Base-by-base conservation (phyloP, 345 rosid genomes). In the Salix koriyanagi region DNA sequence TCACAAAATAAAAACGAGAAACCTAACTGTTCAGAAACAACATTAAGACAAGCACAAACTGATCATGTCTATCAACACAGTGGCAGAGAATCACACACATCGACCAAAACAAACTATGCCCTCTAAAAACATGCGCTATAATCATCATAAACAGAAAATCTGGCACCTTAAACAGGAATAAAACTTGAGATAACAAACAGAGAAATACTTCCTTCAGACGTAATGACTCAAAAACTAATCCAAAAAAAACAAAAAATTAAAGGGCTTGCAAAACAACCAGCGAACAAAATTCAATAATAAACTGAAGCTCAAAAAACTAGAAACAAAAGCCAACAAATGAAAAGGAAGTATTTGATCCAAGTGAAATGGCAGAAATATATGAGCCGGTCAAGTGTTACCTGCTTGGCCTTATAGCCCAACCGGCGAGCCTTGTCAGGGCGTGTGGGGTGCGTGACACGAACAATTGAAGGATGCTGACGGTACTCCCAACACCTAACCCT, bases 401-500 rank as follows among this genome's bases (percentile, higher is more conserved):
- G 99, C 87, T 96, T 96, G 84, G 98, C 98, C 87, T 96, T 96
- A 89, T 92, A 96, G 18, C 98, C 99, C 81, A 96, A 23, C 75
- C 94, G 90, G 39, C 99, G 94, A 70, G 99, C 98, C 89, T 90
- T 96, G 75, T 96, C 99, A 56, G 99, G 99, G 76, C 98, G 97
- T 34, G 99, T 93, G 28, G 99, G 93, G 64, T 82, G 89, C 54
- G 87, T 93, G 73, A 96, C 90, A 69, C 99, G 90, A 10, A 93
- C 98, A 75, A 96, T 96, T 1, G 99, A 91, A 56, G 99, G 97
- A 70, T 91, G 97, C 81, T 96, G 99, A 0, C 99, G 85, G 77
- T 96, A 96, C 81, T 96, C 99, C 99, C 99, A 95, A 67, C 99
- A 95, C 89, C 99, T 91, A 19, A 95, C 97, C 87, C 99, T 90